Base-by-base conservation (phyloP, 306 rosid genomes). In the Medicago arabica region DNA sequence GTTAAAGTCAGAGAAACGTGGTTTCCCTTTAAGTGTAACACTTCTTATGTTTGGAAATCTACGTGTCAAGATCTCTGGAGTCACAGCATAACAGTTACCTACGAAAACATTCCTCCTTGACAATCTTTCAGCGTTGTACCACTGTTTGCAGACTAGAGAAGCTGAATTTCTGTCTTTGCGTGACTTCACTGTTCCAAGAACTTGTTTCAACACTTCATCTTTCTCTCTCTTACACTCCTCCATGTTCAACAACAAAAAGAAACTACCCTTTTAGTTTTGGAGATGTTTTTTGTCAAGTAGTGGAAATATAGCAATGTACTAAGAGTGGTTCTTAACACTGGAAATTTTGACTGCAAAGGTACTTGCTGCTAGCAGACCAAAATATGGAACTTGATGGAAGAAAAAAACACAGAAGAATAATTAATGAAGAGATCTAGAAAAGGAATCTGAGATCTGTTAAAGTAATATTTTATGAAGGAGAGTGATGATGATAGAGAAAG, bases 101-200 rank as follows among this genome's bases (percentile, higher is more conserved):
- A 92, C 90, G 87, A 92, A 92, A 43, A 92, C 92, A 59, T 74
- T 80, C 65, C 81, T 84, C 53, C 97, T 79, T 5, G 96, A 92
- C 88, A 89, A 87, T 34, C 97, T 77, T 83, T 92, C 97, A 1
- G 93, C 96, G 76, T 92, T 71, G 84, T 84, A 92, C 97, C 97
- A 92, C 36, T 74, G 90, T 65, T 88, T 90, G 80, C 97, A 92
- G 16, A 90, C 96, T 74, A 90, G 67, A 11, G 97, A 92, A 7
- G 84, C 91, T 0, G 89, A 70, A 72, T 89, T 87, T 71, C 83
- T 70, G 38, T 92, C 93, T 60, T 86, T 92, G 38, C 69, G 83
- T 3, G 90, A 90, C 43, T 83, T 82, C 19, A 90, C 12, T 79
- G 83, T 77, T 19, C 87, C 72, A 7, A 90, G 72, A 64, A 92